Percentiles rank a stretch among this genome's conserved stretches.
phyloP scores from a whole-genome alignment of 192 early-diverging fungal genomes.

The Phlyctochytrium planicorne region DNA sequence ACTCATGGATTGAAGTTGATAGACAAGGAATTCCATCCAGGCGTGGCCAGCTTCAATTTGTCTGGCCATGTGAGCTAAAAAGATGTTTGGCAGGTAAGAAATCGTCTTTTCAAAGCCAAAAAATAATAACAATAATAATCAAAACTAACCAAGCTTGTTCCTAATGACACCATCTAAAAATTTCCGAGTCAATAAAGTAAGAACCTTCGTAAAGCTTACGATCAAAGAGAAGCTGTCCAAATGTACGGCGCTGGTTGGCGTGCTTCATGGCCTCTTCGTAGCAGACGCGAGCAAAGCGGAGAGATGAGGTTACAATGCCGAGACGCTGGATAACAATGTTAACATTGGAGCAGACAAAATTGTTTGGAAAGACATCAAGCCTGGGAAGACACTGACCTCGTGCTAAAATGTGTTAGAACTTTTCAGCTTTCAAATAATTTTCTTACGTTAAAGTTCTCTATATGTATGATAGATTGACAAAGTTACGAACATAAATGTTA shows the following conservation, averaged over 20 bases:
- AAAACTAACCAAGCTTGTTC: constrained; percentile 58
- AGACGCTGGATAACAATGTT: no score
- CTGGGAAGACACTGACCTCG: no score
- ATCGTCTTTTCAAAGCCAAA: no score
- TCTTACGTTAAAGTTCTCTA: constrained; percentile 27
- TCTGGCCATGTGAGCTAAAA: constrained; percentile 64
- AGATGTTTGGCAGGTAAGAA: no score
- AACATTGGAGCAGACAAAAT: no score
- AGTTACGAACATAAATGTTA: constrained; percentile 1
- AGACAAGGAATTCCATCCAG: constrained; percentile 68
- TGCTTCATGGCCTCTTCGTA: constrained; percentile 27
- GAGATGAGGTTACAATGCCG: constrained; percentile 63
- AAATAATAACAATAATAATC: no score
- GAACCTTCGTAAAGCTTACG: constrained; percentile 45
- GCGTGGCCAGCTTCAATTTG: constrained; percentile 75
- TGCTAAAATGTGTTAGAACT: no score
- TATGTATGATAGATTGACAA: not conserved
- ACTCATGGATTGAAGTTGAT: constrained; percentile 57
- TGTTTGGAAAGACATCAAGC: no score
- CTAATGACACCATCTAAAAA: constrained; percentile 76
- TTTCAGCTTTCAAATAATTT: constrained; percentile 2
- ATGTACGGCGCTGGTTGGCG: constrained; percentile 22
- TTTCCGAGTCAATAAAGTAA: constrained; percentile 63
- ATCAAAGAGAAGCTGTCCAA: constrained; percentile 24
- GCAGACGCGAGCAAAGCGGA: constrained; percentile 76